Percentiles rank a stretch among this genome's conserved stretches.
phyloP scores from a whole-genome alignment of 2,329 filamentous ascomycete species.

The Chaetomium sp. region DNA sequence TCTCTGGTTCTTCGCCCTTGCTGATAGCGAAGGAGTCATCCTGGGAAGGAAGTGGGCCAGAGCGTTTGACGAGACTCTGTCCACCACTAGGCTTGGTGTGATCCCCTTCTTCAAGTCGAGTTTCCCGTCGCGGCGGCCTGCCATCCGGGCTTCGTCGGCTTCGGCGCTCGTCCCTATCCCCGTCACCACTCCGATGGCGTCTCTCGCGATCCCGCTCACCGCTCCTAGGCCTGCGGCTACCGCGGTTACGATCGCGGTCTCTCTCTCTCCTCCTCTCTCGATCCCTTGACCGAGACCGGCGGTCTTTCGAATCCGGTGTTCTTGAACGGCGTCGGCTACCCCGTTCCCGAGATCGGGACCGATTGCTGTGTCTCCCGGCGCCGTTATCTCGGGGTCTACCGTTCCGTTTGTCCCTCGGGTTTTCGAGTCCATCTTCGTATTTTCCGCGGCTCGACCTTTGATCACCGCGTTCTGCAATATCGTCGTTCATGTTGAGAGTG shows the following conservation, averaged over 20 bases:
- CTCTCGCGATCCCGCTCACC: slow-evolving; percentile 21
- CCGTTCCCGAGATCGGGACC: slow-evolving; percentile 29
- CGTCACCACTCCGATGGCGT: slow-evolving; percentile 22
- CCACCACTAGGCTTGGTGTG: slow-evolving; percentile 12
- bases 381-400: slow-evolving; percentile 27
- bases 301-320: slow-evolving; percentile 29
- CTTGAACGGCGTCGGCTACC: slow-evolving; percentile 31
- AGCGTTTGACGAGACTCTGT: slow-evolving; percentile 39
- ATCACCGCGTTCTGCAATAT: slow-evolving; percentile 18
- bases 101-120: slow-evolving; percentile 9
- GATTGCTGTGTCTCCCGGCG: slow-evolving; percentile 19
- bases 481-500: slow-evolving; percentile 28
- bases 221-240: slow-evolving; percentile 16
- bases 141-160: slow-evolving; percentile 18
- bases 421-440: slow-evolving; percentile 22
- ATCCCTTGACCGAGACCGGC: slow-evolving; percentile 31
- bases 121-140: slow-evolving; percentile 8
- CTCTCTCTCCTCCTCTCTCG: slow-evolving; percentile 27
- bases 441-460: slow-evolving; percentile 26
- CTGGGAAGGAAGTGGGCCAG: slow-evolving; percentile 62
- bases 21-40: slow-evolving; percentile 60
- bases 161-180: slow-evolving; percentile 21
- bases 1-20: slow-evolving; percentile 52
- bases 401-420: slow-evolving; percentile 22
- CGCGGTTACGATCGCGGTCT: slow-evolving; percentile 20